These are phyloP conservation scores for Trichoderma sp. DNA, from an alignment of 2,329 filamentous ascomycete species.

Conservation along the genomic window DNA sequence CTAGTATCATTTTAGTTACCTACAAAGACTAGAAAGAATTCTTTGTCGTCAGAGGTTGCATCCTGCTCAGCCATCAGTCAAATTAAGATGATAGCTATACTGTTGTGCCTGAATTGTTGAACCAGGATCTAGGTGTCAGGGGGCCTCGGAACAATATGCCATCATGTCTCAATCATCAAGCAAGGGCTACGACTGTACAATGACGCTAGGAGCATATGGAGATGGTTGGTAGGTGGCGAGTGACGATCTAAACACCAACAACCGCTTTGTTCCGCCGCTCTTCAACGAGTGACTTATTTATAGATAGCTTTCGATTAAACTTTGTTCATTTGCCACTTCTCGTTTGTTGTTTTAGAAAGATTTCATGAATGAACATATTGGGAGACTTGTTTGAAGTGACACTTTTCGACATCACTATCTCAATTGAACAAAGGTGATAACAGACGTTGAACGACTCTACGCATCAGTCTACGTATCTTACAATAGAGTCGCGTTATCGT, in stretches of 20 bases:
- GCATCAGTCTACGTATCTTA: neutral
- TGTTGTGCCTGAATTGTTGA: neutral
- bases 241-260: neutral
- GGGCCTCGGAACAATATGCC: neutral
- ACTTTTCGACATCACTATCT: neutral
- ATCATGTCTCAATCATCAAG: neutral
- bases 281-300: neutral
- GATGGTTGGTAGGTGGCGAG: neutral
- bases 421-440: neutral
- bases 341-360: neutral
- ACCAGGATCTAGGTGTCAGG: neutral
- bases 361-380: neutral
- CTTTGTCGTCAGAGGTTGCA: neutral
- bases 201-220: neutral
- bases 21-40: neutral
- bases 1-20: neutral
- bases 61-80: neutral
- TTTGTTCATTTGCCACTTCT: neutral
- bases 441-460: neutral
- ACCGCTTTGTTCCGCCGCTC: neutral
- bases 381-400: neutral
- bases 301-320: neutral
- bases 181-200: neutral
- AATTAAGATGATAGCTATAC: neutral
- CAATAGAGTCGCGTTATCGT: neutral